Conservation (phyloP, 1,284 basidiomycete genomes). For the Termitomyces sp. region DNA sequence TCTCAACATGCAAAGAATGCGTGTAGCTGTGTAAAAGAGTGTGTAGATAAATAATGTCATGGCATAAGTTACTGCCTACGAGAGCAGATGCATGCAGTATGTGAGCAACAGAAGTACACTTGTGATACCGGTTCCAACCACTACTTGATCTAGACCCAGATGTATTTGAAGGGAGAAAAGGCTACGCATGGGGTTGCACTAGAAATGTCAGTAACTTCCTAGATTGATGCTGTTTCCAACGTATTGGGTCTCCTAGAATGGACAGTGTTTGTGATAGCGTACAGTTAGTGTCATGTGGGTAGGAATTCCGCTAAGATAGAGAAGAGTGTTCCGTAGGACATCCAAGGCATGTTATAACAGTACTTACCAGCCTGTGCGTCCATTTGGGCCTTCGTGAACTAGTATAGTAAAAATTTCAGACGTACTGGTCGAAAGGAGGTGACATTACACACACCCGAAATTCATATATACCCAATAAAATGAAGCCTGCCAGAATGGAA, state of each 20-base stretch:
- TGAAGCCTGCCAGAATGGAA: slow-evolving; percentile 61
- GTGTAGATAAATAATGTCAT: background rate
- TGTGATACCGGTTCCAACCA: background rate
- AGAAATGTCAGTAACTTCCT: background rate
- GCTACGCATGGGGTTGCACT: background rate
- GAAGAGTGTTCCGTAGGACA: slow-evolving; percentile 35
- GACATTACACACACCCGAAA: slow-evolving; percentile 53
- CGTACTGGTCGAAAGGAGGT: background rate
- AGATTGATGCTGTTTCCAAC: background rate
- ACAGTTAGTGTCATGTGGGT: slow-evolving; percentile 13
- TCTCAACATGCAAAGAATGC: background rate
- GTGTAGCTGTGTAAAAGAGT: background rate
- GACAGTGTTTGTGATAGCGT: background rate
- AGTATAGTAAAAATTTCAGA: background rate
- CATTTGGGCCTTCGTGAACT: slow-evolving; percentile 52
- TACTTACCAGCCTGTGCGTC: slow-evolving; percentile 51
- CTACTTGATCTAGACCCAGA: background rate
- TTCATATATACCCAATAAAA: slow-evolving; percentile 64
- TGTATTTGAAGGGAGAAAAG: background rate
- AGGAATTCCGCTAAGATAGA: slow-evolving; percentile 15
- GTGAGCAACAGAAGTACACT: background rate
- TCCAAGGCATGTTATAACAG: background rate
- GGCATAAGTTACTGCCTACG: background rate
- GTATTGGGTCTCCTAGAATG: background rate
- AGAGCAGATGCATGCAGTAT: background rate